Evolutionary conservation across 331 rosid genomes (phyloP).

Genomic region (Quercus tomentella): DNA sequence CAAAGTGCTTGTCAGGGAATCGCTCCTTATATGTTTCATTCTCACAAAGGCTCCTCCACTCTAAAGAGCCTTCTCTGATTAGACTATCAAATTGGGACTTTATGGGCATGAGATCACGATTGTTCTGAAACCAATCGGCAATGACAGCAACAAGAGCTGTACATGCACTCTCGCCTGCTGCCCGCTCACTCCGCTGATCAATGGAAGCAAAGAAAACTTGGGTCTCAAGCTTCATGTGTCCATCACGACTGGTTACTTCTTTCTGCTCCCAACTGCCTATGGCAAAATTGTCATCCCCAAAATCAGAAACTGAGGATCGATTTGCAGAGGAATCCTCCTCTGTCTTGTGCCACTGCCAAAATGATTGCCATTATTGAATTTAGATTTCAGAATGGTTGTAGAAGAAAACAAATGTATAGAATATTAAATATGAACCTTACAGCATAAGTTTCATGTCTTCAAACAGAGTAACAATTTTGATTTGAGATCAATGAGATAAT

Average conservation of each 20-base stretch:
- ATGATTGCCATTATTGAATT: conserved; percentile 12
- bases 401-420: neutral
- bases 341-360: conserved; percentile 51
- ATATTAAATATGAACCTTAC: neutral
- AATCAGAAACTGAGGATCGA: conserved; percentile 81
- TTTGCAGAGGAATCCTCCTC: conserved; percentile 86
- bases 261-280: conserved; percentile 92
- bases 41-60: conserved; percentile 94
- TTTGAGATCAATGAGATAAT: neutral
- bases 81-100: conserved; percentile 94
- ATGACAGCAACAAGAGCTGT: conserved; percentile 96
- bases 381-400: conserved; percentile 4
- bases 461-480: neutral
- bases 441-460: neutral
- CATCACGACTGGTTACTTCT: conserved; percentile 89
- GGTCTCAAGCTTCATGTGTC: conserved; percentile 82
- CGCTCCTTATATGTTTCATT: conserved; percentile 68
- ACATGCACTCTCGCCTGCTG: conserved; percentile 99
- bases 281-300: conserved; percentile 94
- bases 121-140: conserved; percentile 93
- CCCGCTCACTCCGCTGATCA: conserved; percentile 95
- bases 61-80: conserved; percentile 89
- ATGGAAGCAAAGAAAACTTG: conserved; percentile 95
- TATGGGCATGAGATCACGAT: conserved; percentile 79
- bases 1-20: conserved; percentile 97